Evolutionary conservation across 73 alveolate genomes (phyloP).

Genomic region (Diophrys sp.): DNA sequence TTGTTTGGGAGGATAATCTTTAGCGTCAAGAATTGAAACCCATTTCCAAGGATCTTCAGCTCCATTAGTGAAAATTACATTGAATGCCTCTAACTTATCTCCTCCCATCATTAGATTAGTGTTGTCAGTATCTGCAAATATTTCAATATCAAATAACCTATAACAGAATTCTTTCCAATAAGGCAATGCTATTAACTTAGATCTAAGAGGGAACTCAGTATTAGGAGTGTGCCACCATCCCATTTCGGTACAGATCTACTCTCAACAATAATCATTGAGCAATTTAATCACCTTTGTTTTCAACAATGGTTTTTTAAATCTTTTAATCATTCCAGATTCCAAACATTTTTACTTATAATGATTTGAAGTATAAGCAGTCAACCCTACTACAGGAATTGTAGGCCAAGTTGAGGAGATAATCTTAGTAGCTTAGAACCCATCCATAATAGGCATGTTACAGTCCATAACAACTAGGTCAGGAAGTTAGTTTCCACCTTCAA

Average conservation of each 20-base stretch:
- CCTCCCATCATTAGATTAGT: slow-evolving; percentile 45
- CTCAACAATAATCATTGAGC: too few relatives aligned
- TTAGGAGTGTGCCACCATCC: too few relatives aligned
- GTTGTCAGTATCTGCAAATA: slow-evolving; percentile 24
- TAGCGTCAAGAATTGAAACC: slow-evolving; percentile 38
- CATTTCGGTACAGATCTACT: too few relatives aligned
- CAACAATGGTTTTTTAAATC: background rate
- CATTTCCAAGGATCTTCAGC: slow-evolving; percentile 79
- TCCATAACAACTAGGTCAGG: slow-evolving; percentile 3
- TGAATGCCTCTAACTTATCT: slow-evolving; percentile 28
- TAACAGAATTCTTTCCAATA: slow-evolving; percentile 48
- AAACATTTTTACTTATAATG: background rate
- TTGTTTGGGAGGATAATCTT: slow-evolving; percentile 9
- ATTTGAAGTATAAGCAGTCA: slow-evolving; percentile 4
- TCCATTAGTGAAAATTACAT: slow-evolving; percentile 58
- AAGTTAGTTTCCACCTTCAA: too few relatives aligned
- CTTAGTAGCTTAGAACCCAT: slow-evolving; percentile 6
- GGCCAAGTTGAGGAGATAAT: background rate
- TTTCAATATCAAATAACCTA: slow-evolving; percentile 24
- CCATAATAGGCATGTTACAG: slow-evolving; percentile 15
- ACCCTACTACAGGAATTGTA: background rate
- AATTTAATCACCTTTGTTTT: background rate
- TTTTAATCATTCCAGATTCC: background rate
- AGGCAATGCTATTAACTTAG: slow-evolving; percentile 2
- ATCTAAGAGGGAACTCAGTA: slow-evolving; percentile 15